Conservation (phyloP, 2,329 filamentous ascomycete species). For the Kalmusia sp. region DNA sequence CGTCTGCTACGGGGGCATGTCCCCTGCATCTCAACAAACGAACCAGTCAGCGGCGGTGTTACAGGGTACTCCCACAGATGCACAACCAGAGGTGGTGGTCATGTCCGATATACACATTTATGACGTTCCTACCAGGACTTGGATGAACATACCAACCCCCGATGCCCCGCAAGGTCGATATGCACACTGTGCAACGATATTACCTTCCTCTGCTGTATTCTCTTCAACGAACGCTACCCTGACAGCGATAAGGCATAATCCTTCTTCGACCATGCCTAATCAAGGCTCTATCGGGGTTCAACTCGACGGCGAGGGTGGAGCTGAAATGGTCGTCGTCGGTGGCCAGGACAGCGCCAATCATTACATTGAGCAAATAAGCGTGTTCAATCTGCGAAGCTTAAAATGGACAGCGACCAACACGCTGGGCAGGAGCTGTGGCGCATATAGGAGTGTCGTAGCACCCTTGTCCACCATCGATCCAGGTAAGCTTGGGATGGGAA, state of each 20-base stretch:
- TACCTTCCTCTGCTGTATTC: conserved; percentile 87
- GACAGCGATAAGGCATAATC: conserved; percentile 89
- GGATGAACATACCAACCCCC: conserved; percentile 82
- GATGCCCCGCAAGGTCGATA: conserved; percentile 93
- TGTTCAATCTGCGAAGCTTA: conserved; percentile 93
- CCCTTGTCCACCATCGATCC: conserved; percentile 74
- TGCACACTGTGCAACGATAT: conserved; percentile 91
- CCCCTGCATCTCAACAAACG: conserved; percentile 66
- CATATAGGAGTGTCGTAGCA: conserved; percentile 93
- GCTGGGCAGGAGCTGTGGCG: conserved; percentile 90
- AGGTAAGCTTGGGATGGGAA: conserved; percentile 69
- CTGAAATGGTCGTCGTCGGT: conserved; percentile 96
- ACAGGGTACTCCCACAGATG: conserved; percentile 58
- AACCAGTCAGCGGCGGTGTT: conserved; percentile 44
- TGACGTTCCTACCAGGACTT: conserved; percentile 80
- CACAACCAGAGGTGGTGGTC: conserved; percentile 86
- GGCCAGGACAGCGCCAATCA: conserved; percentile 98
- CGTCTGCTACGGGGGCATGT: conserved; percentile 99
- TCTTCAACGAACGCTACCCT: conserved; percentile 83
- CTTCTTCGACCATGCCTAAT: conserved; percentile 80
- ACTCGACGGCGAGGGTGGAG: conserved; percentile 88
- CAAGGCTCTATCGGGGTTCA: conserved; percentile 87
- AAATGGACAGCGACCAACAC: conserved; percentile 93
- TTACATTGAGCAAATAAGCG: conserved; percentile 98
- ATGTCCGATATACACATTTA: conserved; percentile 99